phyloP scores from a whole-genome alignment of 352 stramenopile species.

The Globisporangium sylvaticum region DNA sequence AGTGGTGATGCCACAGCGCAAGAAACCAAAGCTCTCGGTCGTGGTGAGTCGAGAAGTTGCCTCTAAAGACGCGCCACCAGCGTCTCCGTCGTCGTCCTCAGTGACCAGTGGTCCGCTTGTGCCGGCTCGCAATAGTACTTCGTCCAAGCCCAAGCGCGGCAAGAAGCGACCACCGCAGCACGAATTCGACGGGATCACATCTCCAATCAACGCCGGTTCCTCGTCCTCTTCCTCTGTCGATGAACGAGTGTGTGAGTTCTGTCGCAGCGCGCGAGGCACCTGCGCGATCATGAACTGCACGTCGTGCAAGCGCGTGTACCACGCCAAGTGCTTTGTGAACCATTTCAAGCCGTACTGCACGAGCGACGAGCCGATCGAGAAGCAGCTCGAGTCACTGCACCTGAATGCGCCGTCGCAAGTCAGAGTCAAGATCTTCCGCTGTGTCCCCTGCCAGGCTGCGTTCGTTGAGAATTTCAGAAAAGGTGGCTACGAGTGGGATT shows the following conservation, averaged over 20 bases:
- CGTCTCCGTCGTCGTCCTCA: neutral
- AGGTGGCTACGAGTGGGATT: slow-evolving; percentile 31
- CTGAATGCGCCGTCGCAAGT: slow-evolving; percentile 19
- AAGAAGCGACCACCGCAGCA: slow-evolving; percentile 3
- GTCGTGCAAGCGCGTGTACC: slow-evolving; percentile 37
- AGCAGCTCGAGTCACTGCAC: slow-evolving; percentile 30
- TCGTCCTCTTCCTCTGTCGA: neutral
- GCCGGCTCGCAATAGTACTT: neutral
- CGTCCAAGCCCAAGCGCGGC: neutral
- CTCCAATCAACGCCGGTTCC: neutral
- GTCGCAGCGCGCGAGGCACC: slow-evolving; percentile 27
- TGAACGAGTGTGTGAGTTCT: slow-evolving; percentile 40
- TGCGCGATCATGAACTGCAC: slow-evolving; percentile 38
- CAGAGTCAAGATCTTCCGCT: slow-evolving; percentile 39
- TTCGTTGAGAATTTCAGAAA: slow-evolving; percentile 41
- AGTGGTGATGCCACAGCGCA: slow-evolving; percentile 1
- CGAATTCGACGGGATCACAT: slow-evolving; percentile 1
- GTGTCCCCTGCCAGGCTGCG: slow-evolving; percentile 36
- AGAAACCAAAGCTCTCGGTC: slow-evolving; percentile 12
- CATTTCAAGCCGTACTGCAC: slow-evolving; percentile 31
- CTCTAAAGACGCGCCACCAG: neutral
- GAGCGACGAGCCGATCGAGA: slow-evolving; percentile 20
- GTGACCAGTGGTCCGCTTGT: neutral
- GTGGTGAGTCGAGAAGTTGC: neutral
- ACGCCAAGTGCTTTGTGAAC: slow-evolving; percentile 36